These are phyloP conservation scores for Metschnikowia sp. DNA, from an alignment of 805 yeast species.

Conservation along the genomic window DNA sequence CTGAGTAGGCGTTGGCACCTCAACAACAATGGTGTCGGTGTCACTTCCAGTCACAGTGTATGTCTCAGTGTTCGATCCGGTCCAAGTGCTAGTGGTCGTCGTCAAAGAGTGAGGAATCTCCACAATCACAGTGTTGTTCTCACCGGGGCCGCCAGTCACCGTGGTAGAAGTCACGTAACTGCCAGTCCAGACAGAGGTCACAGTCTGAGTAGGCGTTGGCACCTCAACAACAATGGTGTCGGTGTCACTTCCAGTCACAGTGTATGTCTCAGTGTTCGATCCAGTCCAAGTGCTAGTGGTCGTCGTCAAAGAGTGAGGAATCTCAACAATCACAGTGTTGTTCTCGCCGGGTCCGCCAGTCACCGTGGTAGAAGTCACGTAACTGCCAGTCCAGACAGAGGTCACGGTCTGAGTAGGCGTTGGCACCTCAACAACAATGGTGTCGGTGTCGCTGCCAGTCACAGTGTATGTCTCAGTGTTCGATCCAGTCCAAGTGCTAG, in stretches of 20 bases:
- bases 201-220: slow-evolving; percentile 2
- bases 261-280: slow-evolving; percentile 17
- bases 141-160: neutral
- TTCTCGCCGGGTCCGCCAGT: slow-evolving; percentile 8
- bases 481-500: slow-evolving; percentile 11
- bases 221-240: neutral
- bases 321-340: slow-evolving; percentile 18
- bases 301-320: slow-evolving; percentile 9
- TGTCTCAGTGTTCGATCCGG: slow-evolving; percentile 18
- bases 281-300: slow-evolving; percentile 18
- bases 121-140: slow-evolving; percentile 14
- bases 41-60: slow-evolving; percentile 12
- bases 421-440: slow-evolving; percentile 13
- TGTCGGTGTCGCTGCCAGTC: neutral
- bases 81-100: slow-evolving; percentile 17
- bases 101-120: slow-evolving; percentile 11
- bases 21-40: neutral
- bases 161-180: slow-evolving; percentile 6
- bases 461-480: slow-evolving; percentile 6
- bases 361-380: neutral
- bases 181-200: slow-evolving; percentile 12
- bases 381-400: slow-evolving; percentile 6
- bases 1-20: neutral
- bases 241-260: slow-evolving; percentile 6
- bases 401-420: slow-evolving; percentile 9